Evolutionary conservation across 164 flowering plant genomes (phyloP).

Genomic region (Santalum album): DNA sequence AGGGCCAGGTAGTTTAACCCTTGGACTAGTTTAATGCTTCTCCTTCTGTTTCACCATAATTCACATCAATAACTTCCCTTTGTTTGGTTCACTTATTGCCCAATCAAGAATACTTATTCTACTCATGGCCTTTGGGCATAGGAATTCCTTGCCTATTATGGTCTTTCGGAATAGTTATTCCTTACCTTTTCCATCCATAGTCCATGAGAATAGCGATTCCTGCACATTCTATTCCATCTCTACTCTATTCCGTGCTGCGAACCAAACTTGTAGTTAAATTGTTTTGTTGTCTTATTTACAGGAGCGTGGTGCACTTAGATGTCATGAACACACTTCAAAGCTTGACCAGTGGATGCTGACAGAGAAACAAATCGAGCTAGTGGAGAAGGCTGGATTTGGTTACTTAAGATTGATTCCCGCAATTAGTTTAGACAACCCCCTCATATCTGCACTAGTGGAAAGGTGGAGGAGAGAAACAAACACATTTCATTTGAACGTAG

Average conservation of each 20-base stretch:
- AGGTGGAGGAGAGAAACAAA: constrained; percentile 77
- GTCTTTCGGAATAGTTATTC: too few relatives aligned
- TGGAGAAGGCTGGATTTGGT: constrained; percentile 61
- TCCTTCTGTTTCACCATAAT: neutral
- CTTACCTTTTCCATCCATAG: too few relatives aligned
- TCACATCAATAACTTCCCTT: neutral
- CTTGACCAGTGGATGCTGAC: constrained; percentile 60
- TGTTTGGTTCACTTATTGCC: neutral
- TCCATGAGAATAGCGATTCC: too few relatives aligned
- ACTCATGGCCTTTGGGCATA: too few relatives aligned
- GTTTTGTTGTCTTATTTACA: constrained; percentile 8
- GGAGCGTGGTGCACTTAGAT: constrained; percentile 76
- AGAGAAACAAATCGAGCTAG: constrained; percentile 42
- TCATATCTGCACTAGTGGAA: constrained; percentile 67
- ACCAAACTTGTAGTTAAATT: too few relatives aligned
- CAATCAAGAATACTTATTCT: neutral
- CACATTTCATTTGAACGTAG: constrained; percentile 61
- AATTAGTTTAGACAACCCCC: constrained; percentile 61
- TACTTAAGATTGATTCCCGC: constrained; percentile 55
- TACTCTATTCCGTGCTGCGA: too few relatives aligned
- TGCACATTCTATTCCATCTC: too few relatives aligned
- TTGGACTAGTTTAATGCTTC: neutral
- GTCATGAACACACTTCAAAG: constrained; percentile 78
- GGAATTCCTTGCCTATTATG: too few relatives aligned
- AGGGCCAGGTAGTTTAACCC: constrained; percentile 45